Evolutionary conservation across 257 asterid species (phyloP), one percentile per base, ranked within the genome.

Genomic region (Fraxinus americana): DNA sequence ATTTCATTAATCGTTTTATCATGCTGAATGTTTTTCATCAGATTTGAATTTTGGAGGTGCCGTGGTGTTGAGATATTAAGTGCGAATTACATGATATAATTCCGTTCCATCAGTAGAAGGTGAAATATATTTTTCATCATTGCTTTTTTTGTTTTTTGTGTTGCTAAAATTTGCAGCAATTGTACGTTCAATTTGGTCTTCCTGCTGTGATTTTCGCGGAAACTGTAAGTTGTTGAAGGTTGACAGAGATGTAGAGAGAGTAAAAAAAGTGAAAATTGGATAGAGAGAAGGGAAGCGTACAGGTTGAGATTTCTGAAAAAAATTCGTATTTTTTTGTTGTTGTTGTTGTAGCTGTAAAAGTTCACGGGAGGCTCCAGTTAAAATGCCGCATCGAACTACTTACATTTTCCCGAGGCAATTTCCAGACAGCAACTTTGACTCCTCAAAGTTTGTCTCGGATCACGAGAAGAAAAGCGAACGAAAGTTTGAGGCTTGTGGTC

Each of bases 341-440:
- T 59, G 1, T 21, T n/a, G 30, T 59, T 10, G 48, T 9, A 41
- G 48, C 48, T 41, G 48, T 59, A n/a, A 9, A 59, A 59, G 32
- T 59, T 59, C 67, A 59, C 67, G 67, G 11, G 67, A 23, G 67
- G 67, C 67, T 23, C 61, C 78, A 70, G 86, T 7, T 59, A 83
- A 73, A 88, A 94, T 94, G 99, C 99, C 99, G 83, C 99, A 94
- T 83, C 86, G 97, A 78, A 87, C 99, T 1, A 90, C 98, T 29
- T 94, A 94, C 89, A 80, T 94, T 69, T 94, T 94, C 41, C 97
- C 98, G 0, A 78, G 98, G 89, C 94, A 94, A 75, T 91, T 91
- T 87, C 94, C 96, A 54, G 97, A 90, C 86, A 88, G 84, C 73
- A 84, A 74, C 32, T 83, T 83, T 81, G 88, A 41, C 67, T 77